Evolutionary conservation across 495 filamentous ascomycete species (phyloP), one percentile per base, ranked within the genome.

Genomic region (Antarctomyces pellizariae): DNA sequence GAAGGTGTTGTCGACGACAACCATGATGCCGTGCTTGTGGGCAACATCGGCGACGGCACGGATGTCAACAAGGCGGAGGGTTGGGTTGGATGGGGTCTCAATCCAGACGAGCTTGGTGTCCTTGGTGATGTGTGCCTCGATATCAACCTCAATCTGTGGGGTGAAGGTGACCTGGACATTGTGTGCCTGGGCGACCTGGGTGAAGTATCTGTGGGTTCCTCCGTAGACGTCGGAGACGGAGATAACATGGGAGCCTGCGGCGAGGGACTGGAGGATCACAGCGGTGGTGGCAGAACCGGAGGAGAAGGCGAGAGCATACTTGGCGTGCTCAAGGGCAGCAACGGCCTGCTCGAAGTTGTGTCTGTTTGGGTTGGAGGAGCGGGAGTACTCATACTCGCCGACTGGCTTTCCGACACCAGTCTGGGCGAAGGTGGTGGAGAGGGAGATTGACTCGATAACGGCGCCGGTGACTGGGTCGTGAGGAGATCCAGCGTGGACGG

Each of bases 1-100:
- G 57, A 99, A 99, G 2, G 86, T 99, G 57, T 99, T 99, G 52
- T 99, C 86, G 2, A 99, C 86, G 3, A 99, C 89, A 6, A 99
- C 86, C 37, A 76, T 53, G 33, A 99, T 79, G 25, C 82, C 82
- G 45, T 78, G 74, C 33, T 74, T 54, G 45, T 95, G 89, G 2
- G 86, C 86, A 17, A 71, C 58, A 8, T 64, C 64, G 9, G 74
- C 73, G 2, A 95, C 76, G 16, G 72, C 67, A 28, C 71, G 57
- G 38, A 99, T 95, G 48, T 95, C 83, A 21, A 93, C 84, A 19
- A 99, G 59, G 3, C 71, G 60, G 18, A 99, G 57, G 0, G 86
- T 99, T 3, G 86, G 86, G 50, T 99, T 99, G 33, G 73, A 79
- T 13, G 86, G 86, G 0, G 69, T 71, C 50, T 99, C 86, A 44